phyloP scores from a whole-genome alignment of 352 stramenopile genomes.

The Plasmopara halstedii region DNA sequence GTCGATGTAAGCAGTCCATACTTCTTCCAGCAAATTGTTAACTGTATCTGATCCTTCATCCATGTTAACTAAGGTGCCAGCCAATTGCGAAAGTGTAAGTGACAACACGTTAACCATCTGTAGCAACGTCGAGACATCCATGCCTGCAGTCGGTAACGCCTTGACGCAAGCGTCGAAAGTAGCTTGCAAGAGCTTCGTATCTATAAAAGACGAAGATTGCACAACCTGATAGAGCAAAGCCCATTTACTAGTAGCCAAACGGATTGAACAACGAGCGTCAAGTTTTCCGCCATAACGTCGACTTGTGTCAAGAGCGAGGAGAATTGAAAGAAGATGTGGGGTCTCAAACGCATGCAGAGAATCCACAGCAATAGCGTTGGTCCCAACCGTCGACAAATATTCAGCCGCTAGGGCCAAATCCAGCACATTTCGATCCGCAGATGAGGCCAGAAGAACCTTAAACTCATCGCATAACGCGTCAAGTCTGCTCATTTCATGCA shows the following conservation, averaged over 20 bases:
- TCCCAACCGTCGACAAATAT: conserved; percentile 26
- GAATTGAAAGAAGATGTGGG: conserved; percentile 23
- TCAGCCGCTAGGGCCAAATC: conserved; percentile 33
- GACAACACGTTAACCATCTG: conserved; percentile 68
- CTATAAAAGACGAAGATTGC: conserved; percentile 37
- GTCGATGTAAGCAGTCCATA: conserved; percentile 68
- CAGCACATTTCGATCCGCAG: conserved; percentile 8
- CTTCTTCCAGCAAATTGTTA: conserved; percentile 35
- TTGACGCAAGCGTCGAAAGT: conserved; percentile 42
- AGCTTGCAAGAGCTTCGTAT: conserved; percentile 26
- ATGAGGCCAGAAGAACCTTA: conserved; percentile 10
- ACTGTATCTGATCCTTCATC: conserved; percentile 20
- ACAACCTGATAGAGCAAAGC: conserved; percentile 42
- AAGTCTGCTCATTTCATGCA: conserved; percentile 20
- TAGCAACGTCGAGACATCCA: conserved; percentile 44
- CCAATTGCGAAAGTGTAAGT: conserved; percentile 40
- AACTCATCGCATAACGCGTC: conserved; percentile 29
- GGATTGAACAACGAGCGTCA: conserved; percentile 25
- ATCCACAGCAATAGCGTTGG: conserved; percentile 22
- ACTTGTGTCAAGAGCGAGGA: conserved; percentile 29
- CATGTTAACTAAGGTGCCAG: conserved; percentile 15
- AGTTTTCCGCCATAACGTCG: conserved; percentile 22
- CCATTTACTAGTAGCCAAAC: conserved; percentile 51
- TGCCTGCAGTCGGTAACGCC: conserved; percentile 43
- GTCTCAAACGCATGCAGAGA: conserved; percentile 31